Conservation (phyloP, 2,329 filamentous ascomycete species). For the Botrytis tulipae region DNA sequence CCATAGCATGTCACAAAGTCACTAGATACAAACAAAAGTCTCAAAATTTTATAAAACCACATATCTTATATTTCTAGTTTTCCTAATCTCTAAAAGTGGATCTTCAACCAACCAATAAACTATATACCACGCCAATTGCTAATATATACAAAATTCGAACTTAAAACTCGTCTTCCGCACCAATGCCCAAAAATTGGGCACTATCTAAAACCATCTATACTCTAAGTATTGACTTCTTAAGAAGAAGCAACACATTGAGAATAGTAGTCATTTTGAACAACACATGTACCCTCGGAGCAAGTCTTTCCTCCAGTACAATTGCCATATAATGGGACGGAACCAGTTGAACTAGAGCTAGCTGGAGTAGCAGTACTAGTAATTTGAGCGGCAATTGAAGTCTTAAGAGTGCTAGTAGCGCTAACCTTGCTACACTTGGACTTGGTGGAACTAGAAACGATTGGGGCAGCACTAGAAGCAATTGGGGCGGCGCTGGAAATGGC, state of each 20-base stretch:
- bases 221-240: not conserved
- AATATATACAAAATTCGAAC: slow-evolving; percentile 5
- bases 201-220: not conserved
- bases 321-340: not conserved
- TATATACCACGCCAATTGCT: not conserved
- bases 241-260: slow-evolving; percentile 9
- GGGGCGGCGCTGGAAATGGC: no score
- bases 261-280: not conserved
- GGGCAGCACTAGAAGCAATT: no score
- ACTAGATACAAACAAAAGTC: not conserved
- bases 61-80: not conserved
- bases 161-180: not conserved
- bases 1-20: not conserved
- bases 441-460: not conserved
- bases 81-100: not conserved
- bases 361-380: not conserved
- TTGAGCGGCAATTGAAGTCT: not conserved
- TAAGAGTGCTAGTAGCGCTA: not conserved
- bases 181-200: not conserved
- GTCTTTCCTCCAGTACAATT: slow-evolving; percentile 11
- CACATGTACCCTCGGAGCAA: slow-evolving; percentile 6
- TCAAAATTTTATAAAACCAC: not conserved
- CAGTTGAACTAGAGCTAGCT: not conserved
- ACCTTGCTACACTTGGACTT: slow-evolving; percentile 4
- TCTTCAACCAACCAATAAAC: not conserved